Base-by-base conservation (phyloP, 257 asterid species). In the Anisodus acutangulus region DNA sequence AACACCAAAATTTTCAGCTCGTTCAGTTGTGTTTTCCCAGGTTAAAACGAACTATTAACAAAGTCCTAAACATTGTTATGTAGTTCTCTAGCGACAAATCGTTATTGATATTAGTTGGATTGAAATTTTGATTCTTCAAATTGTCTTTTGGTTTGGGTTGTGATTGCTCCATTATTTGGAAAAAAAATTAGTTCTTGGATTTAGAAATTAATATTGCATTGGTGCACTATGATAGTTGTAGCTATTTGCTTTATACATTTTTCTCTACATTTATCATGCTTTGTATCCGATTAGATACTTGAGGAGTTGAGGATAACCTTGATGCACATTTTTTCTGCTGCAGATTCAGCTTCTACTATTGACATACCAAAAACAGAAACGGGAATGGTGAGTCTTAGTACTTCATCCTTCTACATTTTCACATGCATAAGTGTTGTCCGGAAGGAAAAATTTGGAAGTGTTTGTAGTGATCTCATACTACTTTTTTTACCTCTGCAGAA, bases 401-500 rank as follows among this genome's bases (percentile, higher is more conserved):
- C 69, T 22, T 86, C 81, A 83, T 45, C 55, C 72, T 78, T 78
- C 19, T 66, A 55, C 70, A 80, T 78, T 41, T 74, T 13, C 13
- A 13, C 49, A 78, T 16, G 62, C 4, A 51, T 53, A 26, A 6
- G 26, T 78, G 11, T 13, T 22, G 49, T 26, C 8, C 26, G 43
- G 2, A 51, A 31, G 64, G 11, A 13, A 47, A 49, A 13, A 13
- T 53, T 49, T 51, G 2, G 0, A 0, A 6, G 47, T 0, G 13
- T 3, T 31, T 22, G 45, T 26, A 76, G 22, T 53, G 49, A 26
- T 26, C 47, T 76, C 81, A 26, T 26, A 2, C 22, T 10, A 19
- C 45, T 39, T 8, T 6, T 53, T 51, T 26, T 53, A 62, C 45
- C 11, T 83, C 67, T 22, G 19, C 81, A 90, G 95, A 81, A 51